Evolutionary conservation across 345 rosid species (phyloP).

Genomic region (Mercurialis annua): DNA sequence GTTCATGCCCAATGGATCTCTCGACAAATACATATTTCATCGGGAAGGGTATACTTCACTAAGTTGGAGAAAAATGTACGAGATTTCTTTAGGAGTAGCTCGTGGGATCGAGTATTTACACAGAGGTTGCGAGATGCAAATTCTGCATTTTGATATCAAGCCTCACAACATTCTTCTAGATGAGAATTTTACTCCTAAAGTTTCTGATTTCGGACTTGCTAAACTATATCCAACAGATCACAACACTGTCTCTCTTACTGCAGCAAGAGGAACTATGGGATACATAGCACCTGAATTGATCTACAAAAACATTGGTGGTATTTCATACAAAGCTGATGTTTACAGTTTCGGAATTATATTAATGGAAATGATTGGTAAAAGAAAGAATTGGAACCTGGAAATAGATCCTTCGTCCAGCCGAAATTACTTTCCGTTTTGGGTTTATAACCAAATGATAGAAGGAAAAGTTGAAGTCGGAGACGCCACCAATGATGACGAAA

Average conservation of each 20-base stretch:
- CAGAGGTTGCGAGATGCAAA: conserved; percentile 6
- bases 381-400: background rate
- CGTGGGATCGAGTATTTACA: conserved; percentile 3
- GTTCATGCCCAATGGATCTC: background rate
- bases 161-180: too few species aligned
- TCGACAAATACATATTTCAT: background rate
- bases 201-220: conserved; percentile 3
- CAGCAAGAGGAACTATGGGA: conserved; percentile 4
- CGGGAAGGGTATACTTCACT: background rate
- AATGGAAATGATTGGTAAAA: background rate
- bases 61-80: conserved; percentile 1
- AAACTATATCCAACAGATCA: background rate
- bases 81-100: background rate
- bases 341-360: conserved; percentile 1
- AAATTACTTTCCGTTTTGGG: background rate
- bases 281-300: background rate
- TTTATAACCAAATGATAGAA: background rate
- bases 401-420: background rate
- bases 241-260: background rate
- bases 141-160: conserved; percentile 5
- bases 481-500: background rate
- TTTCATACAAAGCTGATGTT: conserved; percentile 1
- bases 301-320: background rate
- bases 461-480: background rate
- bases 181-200: background rate